Evolutionary conservation across 768 basidiomycete genomes (phyloP), one percentile per base, ranked within the genome.

Genomic region (Trichaptum fuscoviolaceum): DNA sequence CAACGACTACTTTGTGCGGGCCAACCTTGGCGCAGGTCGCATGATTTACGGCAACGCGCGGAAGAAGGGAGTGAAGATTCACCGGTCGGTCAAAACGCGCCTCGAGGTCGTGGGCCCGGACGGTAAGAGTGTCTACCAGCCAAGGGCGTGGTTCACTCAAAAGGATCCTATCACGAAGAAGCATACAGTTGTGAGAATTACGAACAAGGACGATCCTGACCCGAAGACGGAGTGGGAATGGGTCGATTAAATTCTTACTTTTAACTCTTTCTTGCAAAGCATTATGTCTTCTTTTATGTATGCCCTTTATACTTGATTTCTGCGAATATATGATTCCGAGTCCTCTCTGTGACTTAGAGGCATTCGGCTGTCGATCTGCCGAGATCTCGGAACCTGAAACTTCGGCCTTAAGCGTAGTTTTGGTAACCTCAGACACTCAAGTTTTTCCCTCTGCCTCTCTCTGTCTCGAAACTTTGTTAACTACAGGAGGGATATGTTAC

Each of bases 21-120:
- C 66, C 65, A 83, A 84, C 67, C 12, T 79, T 58, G 83, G 80
- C 0, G 36, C 67, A 4, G 79, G 79, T n/a, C 74, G 83, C 20
- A 69, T 73, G 64, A 77, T 85, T 15, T 81, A 80, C 57, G 35
- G 67, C 10, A 25, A 27, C 42, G 67, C 35, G n/a, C 64, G 62
- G 65, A 27, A 35, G 26, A 42, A 36, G 24, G 69, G 67, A 10
- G 30, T 69, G 25, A 65, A 67, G 64, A 64, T 69, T 10, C 69
- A 69, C 36, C 67, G 69, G 8, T 65, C 69, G 20, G 69, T 69
- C 5, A 69, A 67, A 63, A 67, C 67, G 15, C 69, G 69, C 25
- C 36, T 69, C n/a, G 66, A 67, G 27, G 64, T 24, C 8, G 59
- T 61, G 59, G 59, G 23, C 59, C 2, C 8, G 17, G 23, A 61